phyloP scores from a whole-genome alignment of 768 basidiomycete species.

The Boletus tylopilopsis region DNA sequence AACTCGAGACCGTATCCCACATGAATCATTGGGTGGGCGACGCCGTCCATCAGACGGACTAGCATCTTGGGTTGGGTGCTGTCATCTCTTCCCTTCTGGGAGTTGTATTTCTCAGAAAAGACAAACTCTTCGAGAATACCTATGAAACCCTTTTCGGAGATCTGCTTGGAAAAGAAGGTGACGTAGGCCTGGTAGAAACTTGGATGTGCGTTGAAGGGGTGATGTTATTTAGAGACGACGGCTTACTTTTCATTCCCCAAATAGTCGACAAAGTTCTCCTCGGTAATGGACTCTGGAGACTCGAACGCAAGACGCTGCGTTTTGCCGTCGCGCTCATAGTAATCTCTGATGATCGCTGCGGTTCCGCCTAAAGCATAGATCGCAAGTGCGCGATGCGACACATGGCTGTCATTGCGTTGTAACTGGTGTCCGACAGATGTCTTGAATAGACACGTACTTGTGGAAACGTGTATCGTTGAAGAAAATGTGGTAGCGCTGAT shows the following conservation, averaged over 20 bases:
- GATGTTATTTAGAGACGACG: neutral
- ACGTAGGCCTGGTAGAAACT: constrained; percentile 30
- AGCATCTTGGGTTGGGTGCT: constrained; percentile 48
- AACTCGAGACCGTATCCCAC: constrained; percentile 62
- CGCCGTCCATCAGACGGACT: constrained; percentile 42
- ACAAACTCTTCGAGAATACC: constrained; percentile 25
- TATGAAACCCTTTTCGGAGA: constrained; percentile 16
- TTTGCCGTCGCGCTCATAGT: constrained; percentile 20
- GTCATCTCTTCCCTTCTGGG: constrained; percentile 10
- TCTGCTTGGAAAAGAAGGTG: constrained; percentile 20
- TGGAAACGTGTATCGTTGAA: constrained; percentile 45
- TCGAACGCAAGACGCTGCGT: constrained; percentile 23
- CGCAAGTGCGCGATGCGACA: constrained; percentile 29
- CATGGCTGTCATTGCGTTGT: constrained; percentile 17
- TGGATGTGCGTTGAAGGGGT: neutral
- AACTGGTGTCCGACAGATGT: too few relatives aligned
- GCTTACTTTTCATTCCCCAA: constrained; percentile 27
- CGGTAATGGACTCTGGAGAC: constrained; percentile 23
- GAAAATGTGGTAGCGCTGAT: constrained; percentile 46
- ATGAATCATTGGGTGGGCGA: constrained; percentile 65
- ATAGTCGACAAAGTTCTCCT: constrained; percentile 22
- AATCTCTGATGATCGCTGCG: constrained; percentile 21
- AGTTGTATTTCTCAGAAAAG: constrained; percentile 30
- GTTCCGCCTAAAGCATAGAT: constrained; percentile 26
- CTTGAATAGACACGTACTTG: constrained; percentile 39